Evolutionary conservation across 23 red algal genomes (phyloP).

Genomic region (Chondrus crispus): DNA sequence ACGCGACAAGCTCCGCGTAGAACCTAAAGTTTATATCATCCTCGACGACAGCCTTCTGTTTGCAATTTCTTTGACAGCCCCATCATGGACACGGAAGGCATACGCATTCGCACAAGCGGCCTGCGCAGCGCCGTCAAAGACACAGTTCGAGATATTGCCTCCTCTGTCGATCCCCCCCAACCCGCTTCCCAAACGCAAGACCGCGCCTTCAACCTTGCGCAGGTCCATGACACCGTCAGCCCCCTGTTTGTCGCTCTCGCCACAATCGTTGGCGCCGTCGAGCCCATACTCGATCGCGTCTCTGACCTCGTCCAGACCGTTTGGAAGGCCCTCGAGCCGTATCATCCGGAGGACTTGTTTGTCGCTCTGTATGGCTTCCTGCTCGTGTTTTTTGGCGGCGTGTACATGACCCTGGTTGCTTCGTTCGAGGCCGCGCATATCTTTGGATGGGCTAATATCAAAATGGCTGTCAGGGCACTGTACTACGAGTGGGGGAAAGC

Average conservation of each 20-base stretch:
- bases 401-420: constrained; percentile 40
- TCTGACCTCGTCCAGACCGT: background rate
- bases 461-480: background rate
- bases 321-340: constrained; percentile 3
- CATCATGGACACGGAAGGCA: too few relatives aligned
- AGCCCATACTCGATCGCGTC: background rate
- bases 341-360: constrained; percentile 10
- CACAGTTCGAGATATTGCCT: too few relatives aligned
- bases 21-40: too few relatives aligned
- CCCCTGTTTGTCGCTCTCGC: background rate
- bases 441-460: constrained; percentile 42
- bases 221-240: background rate
- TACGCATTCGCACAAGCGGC: too few relatives aligned
- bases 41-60: too few relatives aligned
- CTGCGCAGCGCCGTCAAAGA: too few relatives aligned
- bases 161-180: background rate
- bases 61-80: too few relatives aligned
- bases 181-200: background rate
- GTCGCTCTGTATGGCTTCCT: constrained; percentile 1
- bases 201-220: background rate
- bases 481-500: constrained; percentile 17
- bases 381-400: constrained; percentile 49
- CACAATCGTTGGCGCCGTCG: background rate
- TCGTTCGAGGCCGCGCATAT: constrained; percentile 16
- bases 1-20: too few relatives aligned